These are phyloP conservation scores for Canavalia ensiformis DNA, from an alignment of 306 rosid genomes.

Conservation along the genomic window DNA sequence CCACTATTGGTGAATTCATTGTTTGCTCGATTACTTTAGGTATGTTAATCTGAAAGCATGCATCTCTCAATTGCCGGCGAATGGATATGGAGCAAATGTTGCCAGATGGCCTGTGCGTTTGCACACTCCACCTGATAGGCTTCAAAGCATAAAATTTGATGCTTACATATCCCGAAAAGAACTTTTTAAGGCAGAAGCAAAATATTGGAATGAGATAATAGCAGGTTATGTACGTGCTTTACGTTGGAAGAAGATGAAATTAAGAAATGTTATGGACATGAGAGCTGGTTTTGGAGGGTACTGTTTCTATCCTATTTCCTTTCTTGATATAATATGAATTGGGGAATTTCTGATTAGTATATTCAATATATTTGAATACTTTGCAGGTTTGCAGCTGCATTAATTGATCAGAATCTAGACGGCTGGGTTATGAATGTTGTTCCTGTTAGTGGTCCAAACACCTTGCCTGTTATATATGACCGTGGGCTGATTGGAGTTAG, in stretches of 20 bases:
- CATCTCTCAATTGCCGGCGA: slow-evolving; percentile 81
- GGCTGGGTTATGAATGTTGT: slow-evolving; percentile 97
- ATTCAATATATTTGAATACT: slow-evolving; percentile 39
- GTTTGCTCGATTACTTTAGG: slow-evolving; percentile 62
- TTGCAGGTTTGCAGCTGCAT: slow-evolving; percentile 87
- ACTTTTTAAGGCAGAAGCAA: slow-evolving; percentile 91
- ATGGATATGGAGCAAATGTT: slow-evolving; percentile 77
- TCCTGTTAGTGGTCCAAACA: slow-evolving; percentile 88
- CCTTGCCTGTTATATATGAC: slow-evolving; percentile 93
- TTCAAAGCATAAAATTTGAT: slow-evolving; percentile 82
- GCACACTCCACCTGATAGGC: slow-evolving; percentile 85
- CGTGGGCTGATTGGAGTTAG: slow-evolving; percentile 92
- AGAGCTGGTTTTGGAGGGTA: slow-evolving; percentile 99
- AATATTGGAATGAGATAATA: slow-evolving; percentile 79
- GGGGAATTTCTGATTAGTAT: slow-evolving; percentile 36
- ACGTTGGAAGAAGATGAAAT: slow-evolving; percentile 72
- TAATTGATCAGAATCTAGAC: slow-evolving; percentile 67
- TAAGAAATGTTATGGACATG: slow-evolving; percentile 97
- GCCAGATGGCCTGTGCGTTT: slow-evolving; percentile 85
- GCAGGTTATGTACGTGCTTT: slow-evolving; percentile 67
- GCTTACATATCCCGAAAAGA: slow-evolving; percentile 89
- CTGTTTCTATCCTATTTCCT: slow-evolving; percentile 27
- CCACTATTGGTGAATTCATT: slow-evolving; percentile 30
- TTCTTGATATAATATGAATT: slow-evolving; percentile 19
- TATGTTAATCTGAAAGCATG: slow-evolving; percentile 81